These are phyloP conservation scores for Aspergillus flavus DNA, from an alignment of 2,329 filamentous ascomycete genomes.

Conservation along the genomic window DNA sequence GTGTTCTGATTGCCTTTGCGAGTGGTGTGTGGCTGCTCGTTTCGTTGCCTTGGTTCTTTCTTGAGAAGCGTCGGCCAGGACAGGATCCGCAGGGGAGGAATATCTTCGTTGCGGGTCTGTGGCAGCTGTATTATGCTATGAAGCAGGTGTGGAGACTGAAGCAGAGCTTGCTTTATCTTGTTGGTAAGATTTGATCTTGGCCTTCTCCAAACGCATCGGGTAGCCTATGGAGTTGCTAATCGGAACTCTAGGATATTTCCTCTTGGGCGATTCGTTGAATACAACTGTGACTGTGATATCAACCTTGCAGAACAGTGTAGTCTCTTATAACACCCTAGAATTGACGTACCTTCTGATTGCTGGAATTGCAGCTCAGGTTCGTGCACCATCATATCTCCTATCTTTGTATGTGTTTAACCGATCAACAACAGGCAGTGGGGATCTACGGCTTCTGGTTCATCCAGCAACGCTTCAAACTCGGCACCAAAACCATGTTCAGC, in stretches of 20 bases:
- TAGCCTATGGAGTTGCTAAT: not conserved
- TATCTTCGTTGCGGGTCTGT: slow-evolving; percentile 60
- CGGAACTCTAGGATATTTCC: slow-evolving; percentile 56
- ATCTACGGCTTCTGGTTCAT: slow-evolving; percentile 65
- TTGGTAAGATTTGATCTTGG: slow-evolving; percentile 44
- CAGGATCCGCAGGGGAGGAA: slow-evolving; percentile 52
- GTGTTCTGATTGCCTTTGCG: slow-evolving; percentile 66
- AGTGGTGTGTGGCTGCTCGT: slow-evolving; percentile 66
- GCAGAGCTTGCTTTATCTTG: slow-evolving; percentile 67
- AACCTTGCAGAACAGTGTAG: slow-evolving; percentile 66
- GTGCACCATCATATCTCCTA: not conserved
- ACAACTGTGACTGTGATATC: slow-evolving; percentile 70
- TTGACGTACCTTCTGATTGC: slow-evolving; percentile 69
- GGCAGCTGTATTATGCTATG: slow-evolving; percentile 62
- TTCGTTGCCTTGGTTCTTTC: slow-evolving; percentile 67
- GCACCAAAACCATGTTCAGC: slow-evolving; percentile 71
- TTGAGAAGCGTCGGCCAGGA: slow-evolving; percentile 66
- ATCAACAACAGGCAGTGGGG: slow-evolving; percentile 47
- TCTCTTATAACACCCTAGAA: slow-evolving; percentile 66
- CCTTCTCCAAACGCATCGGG: not conserved
- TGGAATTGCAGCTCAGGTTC: slow-evolving; percentile 63
- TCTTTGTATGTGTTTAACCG: too few relatives aligned
- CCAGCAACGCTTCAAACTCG: slow-evolving; percentile 61
- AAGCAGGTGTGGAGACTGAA: slow-evolving; percentile 65
- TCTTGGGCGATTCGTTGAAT: slow-evolving; percentile 70